Conservation (phyloP, 371 early-diverging fungal species). For the Capillidium heterosporum region DNA sequence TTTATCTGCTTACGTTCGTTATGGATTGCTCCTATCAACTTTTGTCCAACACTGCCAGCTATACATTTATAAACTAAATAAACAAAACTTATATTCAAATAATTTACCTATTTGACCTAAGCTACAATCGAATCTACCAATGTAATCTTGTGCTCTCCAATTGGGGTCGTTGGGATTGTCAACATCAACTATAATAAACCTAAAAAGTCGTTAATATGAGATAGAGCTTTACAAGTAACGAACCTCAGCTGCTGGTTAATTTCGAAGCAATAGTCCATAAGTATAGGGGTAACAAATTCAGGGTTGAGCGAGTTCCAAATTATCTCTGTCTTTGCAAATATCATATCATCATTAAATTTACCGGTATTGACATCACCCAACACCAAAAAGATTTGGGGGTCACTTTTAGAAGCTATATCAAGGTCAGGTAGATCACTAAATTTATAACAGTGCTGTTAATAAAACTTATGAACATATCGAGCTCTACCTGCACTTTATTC, state of each 20-base stretch:
- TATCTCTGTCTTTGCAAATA: constrained; percentile 17
- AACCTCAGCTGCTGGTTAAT: constrained; percentile 16
- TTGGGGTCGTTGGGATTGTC: constrained; percentile 15
- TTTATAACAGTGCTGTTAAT: neutral
- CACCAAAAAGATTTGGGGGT: constrained; percentile 17
- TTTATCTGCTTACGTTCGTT: neutral
- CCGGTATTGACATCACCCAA: constrained; percentile 12
- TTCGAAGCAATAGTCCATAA: constrained; percentile 26
- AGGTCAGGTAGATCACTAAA: constrained; percentile 13
- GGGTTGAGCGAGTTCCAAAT: constrained; percentile 22
- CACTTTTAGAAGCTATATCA: constrained; percentile 17
- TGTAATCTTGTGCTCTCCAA: constrained; percentile 19
- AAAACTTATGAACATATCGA: constrained; percentile 2
- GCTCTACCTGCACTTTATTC: neutral
- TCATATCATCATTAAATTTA: constrained; percentile 4
- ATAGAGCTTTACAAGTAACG: neutral
- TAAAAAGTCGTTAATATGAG: neutral
- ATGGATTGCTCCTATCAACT: neutral
- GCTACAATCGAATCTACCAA: constrained; percentile 21
- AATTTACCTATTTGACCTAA: constrained; percentile 17
- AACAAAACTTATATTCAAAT: neutral
- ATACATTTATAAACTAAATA: neutral
- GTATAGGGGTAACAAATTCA: constrained; percentile 18
- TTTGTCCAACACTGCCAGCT: neutral
- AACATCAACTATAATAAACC: constrained; percentile 22